Base-by-base conservation (phyloP, 345 rosid genomes). In the Ricinus communis region DNA sequence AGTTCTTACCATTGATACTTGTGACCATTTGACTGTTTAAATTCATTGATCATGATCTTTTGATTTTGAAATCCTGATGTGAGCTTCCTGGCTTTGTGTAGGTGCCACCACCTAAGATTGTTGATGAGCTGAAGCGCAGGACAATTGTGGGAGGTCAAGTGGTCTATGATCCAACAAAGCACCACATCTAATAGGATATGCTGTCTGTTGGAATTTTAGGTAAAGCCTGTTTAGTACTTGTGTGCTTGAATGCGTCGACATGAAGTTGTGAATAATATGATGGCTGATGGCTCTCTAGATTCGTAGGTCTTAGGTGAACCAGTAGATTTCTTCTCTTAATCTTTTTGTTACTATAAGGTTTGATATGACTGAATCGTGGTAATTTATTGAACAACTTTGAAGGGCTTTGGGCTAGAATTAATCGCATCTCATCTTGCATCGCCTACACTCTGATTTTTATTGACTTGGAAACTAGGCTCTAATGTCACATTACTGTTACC, bases 231-330 rank as follows among this genome's bases (percentile, higher is more conserved):
- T 60, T 59, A n/a, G 6, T 70, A 47, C 57, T 70, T 70, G 66
- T 25, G 25, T 43, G 66, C 57, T 59, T 59, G 67, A 71, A 71
- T 71, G 51, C 0, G 74, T 50, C 74, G 74, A 71, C 74, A 71
- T 71, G 58, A 71, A 60, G 25, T 14, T 58, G 73, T 50, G 60
- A 71, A 71, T 61, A 71, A 30, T 38, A 24, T 60, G 5, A 21
- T 28, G 49, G 66, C 5, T 13, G n/a, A 46, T 59, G 28, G 56
- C 61, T 70, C 25, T 33, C 24, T 36, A 52, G 51, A 22, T 58
- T 59, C 38, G 24, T 71, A 36, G 54, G 59, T 33, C 50, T 59
- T 2, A 59, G 18, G 0, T 2, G 36, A n/a, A 10, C n/a, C 36
- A 46, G 65, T 22, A 60, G 65, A 36, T 9, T 36, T 31, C 21